A percentile compares a stretch with the other conserved stretches of the same genome.
phyloP scores from a whole-genome alignment of 768 basidiomycete genomes.

The Termitomyces sp. region DNA sequence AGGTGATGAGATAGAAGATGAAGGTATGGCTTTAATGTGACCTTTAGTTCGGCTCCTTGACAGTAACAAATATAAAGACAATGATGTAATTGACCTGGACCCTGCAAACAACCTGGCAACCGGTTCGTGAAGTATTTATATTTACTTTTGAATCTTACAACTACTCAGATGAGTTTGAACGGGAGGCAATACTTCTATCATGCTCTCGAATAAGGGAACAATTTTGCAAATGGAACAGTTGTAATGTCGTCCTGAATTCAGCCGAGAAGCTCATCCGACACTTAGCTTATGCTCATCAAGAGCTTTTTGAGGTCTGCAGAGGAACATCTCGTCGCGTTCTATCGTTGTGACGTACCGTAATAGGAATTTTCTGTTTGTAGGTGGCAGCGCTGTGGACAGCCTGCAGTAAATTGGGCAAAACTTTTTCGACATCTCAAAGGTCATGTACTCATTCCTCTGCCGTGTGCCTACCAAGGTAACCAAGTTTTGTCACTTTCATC shows the following conservation, averaged over 20 bases:
- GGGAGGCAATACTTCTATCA: slow-evolving; percentile 40
- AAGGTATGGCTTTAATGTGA: slow-evolving; percentile 17
- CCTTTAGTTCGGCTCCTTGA: slow-evolving; percentile 7
- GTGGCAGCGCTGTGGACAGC: slow-evolving; percentile 54
- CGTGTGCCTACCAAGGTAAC: slow-evolving; percentile 51
- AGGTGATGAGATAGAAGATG: slow-evolving; percentile 9
- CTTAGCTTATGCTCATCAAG: slow-evolving; percentile 23
- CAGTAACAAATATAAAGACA: slow-evolving; percentile 13
- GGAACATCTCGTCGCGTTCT: neutral
- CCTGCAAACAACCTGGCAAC: slow-evolving; percentile 10
- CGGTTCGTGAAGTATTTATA: slow-evolving; percentile 10
- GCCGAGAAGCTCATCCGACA: slow-evolving; percentile 45
- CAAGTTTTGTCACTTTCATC: neutral
- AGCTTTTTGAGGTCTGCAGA: slow-evolving; percentile 6
- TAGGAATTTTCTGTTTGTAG: slow-evolving; percentile 37
- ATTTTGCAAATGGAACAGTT: slow-evolving; percentile 57
- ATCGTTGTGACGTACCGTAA: neutral
- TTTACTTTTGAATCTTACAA: neutral
- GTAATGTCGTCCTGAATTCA: slow-evolving; percentile 52
- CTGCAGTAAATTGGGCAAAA: slow-evolving; percentile 28
- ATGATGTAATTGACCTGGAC: slow-evolving; percentile 12
- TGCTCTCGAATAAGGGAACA: slow-evolving; percentile 41
- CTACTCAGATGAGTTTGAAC: slow-evolving; percentile 23
- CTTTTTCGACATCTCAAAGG: slow-evolving; percentile 45
- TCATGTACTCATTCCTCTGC: slow-evolving; percentile 41